Conservation (phyloP, 2,329 filamentous ascomycete species). For the Cryphonectria naterciae region DNA sequence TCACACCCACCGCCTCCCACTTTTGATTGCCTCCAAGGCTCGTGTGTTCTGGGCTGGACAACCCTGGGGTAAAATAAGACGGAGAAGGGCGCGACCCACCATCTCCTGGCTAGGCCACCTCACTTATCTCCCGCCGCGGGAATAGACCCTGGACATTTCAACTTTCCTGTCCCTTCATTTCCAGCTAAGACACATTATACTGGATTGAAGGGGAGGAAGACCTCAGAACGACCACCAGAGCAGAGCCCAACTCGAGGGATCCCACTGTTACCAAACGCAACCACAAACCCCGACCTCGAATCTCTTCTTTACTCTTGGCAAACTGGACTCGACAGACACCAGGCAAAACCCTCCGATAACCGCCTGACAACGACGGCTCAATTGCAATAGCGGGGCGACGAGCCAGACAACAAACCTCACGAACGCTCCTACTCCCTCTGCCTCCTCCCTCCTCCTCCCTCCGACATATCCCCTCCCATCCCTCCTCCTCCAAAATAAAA, state of each 20-base stretch:
- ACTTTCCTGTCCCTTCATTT: conserved; percentile 22
- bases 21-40: neutral
- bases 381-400: conserved; percentile 7
- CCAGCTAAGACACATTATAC: neutral
- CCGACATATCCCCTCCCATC: neutral
- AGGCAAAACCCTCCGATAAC: neutral
- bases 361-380: conserved; percentile 4
- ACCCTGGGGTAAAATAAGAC: conserved; percentile 29
- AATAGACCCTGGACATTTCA: conserved; percentile 21
- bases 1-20: neutral
- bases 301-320: neutral
- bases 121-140: conserved; percentile 24
- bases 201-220: neutral
- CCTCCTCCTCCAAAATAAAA: too few species aligned
- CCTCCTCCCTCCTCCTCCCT: neutral
- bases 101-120: conserved; percentile 29
- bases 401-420: neutral
- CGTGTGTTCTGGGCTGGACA: neutral
- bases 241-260: neutral
- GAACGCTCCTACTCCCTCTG: neutral
- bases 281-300: neutral
- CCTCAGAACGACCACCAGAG: neutral
- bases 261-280: neutral
- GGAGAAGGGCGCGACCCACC: conserved; percentile 28
- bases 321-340: neutral